Conservation (phyloP, 352 stramenopile species). For the Pythium myriotylum region DNA sequence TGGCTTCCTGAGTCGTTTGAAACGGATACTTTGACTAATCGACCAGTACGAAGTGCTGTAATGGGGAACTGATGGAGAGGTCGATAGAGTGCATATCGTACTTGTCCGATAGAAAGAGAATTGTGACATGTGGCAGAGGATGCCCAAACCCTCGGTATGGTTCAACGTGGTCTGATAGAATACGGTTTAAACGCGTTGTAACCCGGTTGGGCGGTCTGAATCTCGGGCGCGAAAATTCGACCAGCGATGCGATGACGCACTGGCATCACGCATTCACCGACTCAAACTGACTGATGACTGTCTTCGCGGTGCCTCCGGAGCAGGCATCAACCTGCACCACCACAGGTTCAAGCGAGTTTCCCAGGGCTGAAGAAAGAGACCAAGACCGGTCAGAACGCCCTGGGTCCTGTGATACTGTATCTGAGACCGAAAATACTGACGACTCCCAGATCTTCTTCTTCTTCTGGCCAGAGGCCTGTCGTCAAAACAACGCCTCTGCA, state of each 20-base stretch:
- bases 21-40: conserved; percentile 5
- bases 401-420: too few relatives aligned
- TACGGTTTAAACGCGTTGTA: neutral
- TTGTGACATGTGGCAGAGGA: conserved; percentile 1
- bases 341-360: too few relatives aligned
- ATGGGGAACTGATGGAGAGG: too few relatives aligned
- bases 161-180: neutral
- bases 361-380: too few relatives aligned
- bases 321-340: too few relatives aligned
- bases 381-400: too few relatives aligned
- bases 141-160: neutral
- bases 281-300: conserved; percentile 4
- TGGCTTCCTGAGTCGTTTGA: conserved; percentile 18
- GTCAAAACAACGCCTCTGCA: too few relatives aligned
- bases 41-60: conserved; percentile 20
- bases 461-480: too few relatives aligned
- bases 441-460: too few relatives aligned
- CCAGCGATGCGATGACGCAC: conserved; percentile 15
- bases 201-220: neutral
- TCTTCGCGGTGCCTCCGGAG: too few relatives aligned
- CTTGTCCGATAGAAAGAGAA: neutral
- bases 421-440: too few relatives aligned
- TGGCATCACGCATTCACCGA: conserved; percentile 4
- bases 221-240: neutral
- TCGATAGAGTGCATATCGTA: too few relatives aligned